Evolutionary conservation across 2,329 filamentous ascomycete species (phyloP).

Genomic region (Pseudogymnoascus sp.): DNA sequence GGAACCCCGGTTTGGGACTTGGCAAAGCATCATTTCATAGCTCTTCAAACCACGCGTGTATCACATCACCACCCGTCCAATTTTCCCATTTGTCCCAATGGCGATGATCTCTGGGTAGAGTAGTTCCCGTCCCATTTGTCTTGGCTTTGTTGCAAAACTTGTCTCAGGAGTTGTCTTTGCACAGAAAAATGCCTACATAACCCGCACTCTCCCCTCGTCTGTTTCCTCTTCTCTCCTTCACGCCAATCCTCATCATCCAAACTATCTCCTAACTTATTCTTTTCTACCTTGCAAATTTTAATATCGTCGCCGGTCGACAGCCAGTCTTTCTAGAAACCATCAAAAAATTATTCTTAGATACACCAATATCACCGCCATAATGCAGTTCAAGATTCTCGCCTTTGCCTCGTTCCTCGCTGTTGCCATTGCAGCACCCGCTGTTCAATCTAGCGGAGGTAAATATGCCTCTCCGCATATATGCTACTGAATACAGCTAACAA

Average conservation of each 20-base stretch:
- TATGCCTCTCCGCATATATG: background rate
- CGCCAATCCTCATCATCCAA: slow-evolving; percentile 10
- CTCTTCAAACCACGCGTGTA: slow-evolving; percentile 7
- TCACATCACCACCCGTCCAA: slow-evolving; percentile 7
- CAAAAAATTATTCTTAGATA: background rate
- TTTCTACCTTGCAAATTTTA: background rate
- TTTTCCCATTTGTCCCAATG: background rate
- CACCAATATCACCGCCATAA: slow-evolving; percentile 1
- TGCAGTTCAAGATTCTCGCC: slow-evolving; percentile 3
- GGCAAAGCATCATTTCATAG: background rate
- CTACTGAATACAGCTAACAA: background rate
- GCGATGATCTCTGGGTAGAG: background rate
- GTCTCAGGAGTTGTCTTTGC: background rate
- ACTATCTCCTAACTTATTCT: background rate
- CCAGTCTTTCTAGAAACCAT: background rate
- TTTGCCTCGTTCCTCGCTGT: background rate
- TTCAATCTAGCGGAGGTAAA: background rate
- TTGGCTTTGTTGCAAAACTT: background rate
- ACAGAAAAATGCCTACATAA: slow-evolving; percentile 1
- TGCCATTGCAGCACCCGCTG: background rate
- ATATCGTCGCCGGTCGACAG: slow-evolving; percentile 10
- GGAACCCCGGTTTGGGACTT: background rate
- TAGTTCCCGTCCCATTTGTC: slow-evolving; percentile 1
- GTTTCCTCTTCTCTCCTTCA: background rate
- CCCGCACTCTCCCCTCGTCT: background rate